Conservation (phyloP, 106 monocot species). For the Dioscorea alata region DNA sequence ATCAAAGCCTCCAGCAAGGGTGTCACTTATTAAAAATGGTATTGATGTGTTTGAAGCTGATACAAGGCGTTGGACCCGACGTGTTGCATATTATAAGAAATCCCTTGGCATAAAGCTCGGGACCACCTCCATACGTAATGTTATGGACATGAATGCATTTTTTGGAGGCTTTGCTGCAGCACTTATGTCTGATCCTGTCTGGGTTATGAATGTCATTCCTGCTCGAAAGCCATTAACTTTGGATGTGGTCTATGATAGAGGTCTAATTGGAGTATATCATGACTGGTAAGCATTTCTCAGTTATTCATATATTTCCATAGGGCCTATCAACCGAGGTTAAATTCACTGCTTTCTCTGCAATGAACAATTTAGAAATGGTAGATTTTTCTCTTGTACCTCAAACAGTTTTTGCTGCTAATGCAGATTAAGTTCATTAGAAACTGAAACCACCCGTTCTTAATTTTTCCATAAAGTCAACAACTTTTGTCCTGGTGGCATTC, state of each 20-base stretch:
- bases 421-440: too few relatives aligned
- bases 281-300: constrained; percentile 58
- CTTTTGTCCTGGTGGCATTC: too few relatives aligned
- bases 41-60: constrained; percentile 72
- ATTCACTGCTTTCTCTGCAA: too few relatives aligned
- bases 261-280: constrained; percentile 91
- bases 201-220: constrained; percentile 98
- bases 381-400: too few relatives aligned
- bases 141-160: constrained; percentile 99
- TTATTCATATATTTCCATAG: neutral
- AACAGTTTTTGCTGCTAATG: too few relatives aligned
- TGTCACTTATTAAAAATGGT: constrained; percentile 56
- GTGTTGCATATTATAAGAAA: constrained; percentile 78
- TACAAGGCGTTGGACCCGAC: constrained; percentile 50
- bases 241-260: constrained; percentile 78
- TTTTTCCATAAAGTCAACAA: too few relatives aligned
- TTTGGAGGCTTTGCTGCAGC: constrained; percentile 93
- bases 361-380: too few relatives aligned
- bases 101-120: constrained; percentile 70
- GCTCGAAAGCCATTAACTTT: constrained; percentile 68
- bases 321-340: neutral
- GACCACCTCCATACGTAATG: constrained; percentile 49
- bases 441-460: too few relatives aligned
- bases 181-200: constrained; percentile 52
- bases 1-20: constrained; percentile 42